Evolutionary conservation across 441 rosid species (phyloP), one percentile per base, ranked within the genome.

Genomic region (Aleurites moluccanus): DNA sequence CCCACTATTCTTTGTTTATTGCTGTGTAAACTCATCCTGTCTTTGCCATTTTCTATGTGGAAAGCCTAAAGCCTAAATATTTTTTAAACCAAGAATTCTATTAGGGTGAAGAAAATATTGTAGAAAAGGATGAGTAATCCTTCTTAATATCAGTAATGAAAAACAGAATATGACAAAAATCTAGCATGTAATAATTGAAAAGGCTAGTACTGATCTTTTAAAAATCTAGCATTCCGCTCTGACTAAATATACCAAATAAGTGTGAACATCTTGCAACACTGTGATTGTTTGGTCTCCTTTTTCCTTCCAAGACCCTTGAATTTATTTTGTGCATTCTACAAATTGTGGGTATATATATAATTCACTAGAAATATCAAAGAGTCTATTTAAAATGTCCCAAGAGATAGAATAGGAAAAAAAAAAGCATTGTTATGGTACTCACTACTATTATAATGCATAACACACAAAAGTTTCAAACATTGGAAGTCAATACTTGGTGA

Each of bases 1-100:
- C 70, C 55, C 42, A 16, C 57, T 44, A n/a, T 78, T 61, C 66
- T 77, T 49, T 56, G 68, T 69, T 77, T 45, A 63, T 77, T 23
- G 35, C 40, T 49, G 27, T n/a, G 10, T 21, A 67, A 73, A 63
- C 40, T 38, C 23, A 73, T 64, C 14, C 4, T 18, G 0, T 53
- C 42, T 18, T 49, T 65, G 55, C 25, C 30, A n/a, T 25, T 40
- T 63, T 76, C 38, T 40, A 6, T 38, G 10, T 23, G 27, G 47
- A 33, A 62, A 61, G 60, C 33, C 62, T 64, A 7, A 10, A 25
- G 25, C 69, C 67, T 63, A 44, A 59, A n/a, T 1, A 33, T 52
- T 25, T 52, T 49, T 11, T 70, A 23, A 44, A 23, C 9, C 56
- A 14, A 11, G n/a, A 42, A 28, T 11, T 40, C 64, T 15, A 16